Conservation (phyloP, 208 protist genomes). For the Vickermania ingenoplastis region DNA sequence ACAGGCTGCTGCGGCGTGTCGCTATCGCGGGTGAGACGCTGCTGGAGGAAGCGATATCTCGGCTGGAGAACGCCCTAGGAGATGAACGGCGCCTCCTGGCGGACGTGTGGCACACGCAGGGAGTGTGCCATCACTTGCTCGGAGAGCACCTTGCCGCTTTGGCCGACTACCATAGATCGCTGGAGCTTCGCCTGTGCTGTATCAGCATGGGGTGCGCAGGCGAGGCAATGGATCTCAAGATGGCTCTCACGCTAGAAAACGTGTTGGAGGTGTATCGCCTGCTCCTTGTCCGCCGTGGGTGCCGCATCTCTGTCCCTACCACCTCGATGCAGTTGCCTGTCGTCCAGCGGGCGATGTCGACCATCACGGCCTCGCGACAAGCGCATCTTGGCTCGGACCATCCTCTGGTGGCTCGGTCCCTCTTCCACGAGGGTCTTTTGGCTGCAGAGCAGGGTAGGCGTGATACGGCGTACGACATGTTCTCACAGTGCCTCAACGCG, state of each 20-base stretch:
- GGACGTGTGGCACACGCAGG: constrained; percentile 50
- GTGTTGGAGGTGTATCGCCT: constrained; percentile 48
- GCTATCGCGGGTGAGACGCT: constrained; percentile 6
- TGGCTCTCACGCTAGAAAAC: constrained; percentile 58
- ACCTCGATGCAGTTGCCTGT: too few species aligned
- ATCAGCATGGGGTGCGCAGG: constrained; percentile 1
- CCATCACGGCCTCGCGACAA: too few species aligned
- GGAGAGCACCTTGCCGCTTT: constrained; percentile 17
- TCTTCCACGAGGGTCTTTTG: constrained; percentile 18
- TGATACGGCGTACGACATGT: constrained; percentile 8
- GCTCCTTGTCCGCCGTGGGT: constrained; percentile 16
- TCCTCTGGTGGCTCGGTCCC: constrained; percentile 20
- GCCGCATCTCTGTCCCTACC: too few species aligned
- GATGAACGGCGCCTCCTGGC: constrained; percentile 27
- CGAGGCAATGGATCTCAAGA: constrained; percentile 30
- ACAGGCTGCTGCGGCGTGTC: background rate
- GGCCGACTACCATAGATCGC: constrained; percentile 12
- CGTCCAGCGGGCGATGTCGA: too few species aligned
- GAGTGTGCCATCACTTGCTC: constrained; percentile 34
- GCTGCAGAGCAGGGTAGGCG: constrained; percentile 25
- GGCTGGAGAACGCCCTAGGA: constrained; percentile 21
- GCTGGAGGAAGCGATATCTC: constrained; percentile 14
- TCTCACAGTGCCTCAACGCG: background rate
- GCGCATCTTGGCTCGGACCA: constrained; percentile 37
- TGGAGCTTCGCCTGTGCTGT: constrained; percentile 3